Evolutionary conservation across 1,284 basidiomycete genomes (phyloP).

Genomic region (Papiliotrema nemorosa): DNA sequence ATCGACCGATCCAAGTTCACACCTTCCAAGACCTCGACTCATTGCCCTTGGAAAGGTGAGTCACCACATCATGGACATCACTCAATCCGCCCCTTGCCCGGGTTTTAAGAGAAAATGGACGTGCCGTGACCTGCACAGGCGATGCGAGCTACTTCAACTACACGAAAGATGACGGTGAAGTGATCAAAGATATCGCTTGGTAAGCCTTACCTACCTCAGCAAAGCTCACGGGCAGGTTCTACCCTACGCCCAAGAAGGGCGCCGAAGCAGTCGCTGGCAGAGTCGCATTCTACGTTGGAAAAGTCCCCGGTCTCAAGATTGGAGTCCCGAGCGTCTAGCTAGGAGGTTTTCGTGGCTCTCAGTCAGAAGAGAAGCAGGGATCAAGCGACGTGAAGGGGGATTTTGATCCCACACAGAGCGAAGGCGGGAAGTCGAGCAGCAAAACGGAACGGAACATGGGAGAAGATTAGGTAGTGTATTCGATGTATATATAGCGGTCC

Average conservation of each 20-base stretch:
- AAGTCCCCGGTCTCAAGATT: constrained; percentile 30
- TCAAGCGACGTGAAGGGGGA: too few relatives aligned
- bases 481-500: too few relatives aligned
- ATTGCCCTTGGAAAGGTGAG: constrained; percentile 43
- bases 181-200: constrained; percentile 43
- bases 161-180: constrained; percentile 30
- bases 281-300: constrained; percentile 44
- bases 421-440: too few relatives aligned
- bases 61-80: too few relatives aligned
- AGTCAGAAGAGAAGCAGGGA: too few relatives aligned
- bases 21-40: constrained; percentile 33
- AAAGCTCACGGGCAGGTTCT: constrained; percentile 25
- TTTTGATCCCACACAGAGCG: too few relatives aligned
- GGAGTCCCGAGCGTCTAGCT: constrained; percentile 20
- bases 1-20: constrained; percentile 29
- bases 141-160: constrained; percentile 41
- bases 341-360: too few relatives aligned
- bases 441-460: too few relatives aligned
- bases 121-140: too few relatives aligned
- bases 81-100: too few relatives aligned
- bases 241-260: constrained; percentile 35
- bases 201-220: constrained; percentile 10
- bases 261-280: constrained; percentile 35
- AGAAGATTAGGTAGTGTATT: too few relatives aligned
- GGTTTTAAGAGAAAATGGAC: too few relatives aligned